Evolutionary conservation across 345 rosid genomes (phyloP).

Genomic region (Eucalyptus marginata): DNA sequence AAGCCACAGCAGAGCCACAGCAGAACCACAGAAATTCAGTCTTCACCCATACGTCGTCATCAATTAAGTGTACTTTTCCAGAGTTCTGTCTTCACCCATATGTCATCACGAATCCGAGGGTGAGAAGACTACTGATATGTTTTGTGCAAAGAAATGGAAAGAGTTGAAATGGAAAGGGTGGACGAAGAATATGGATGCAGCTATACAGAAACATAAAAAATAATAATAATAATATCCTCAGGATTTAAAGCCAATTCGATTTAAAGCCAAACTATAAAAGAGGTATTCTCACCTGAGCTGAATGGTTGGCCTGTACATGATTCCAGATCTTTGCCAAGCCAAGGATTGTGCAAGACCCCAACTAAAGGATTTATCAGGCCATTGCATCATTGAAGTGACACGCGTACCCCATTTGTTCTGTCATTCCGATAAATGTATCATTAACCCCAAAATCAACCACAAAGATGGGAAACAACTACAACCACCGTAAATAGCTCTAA

Average conservation of each 20-base stretch:
- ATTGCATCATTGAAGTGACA: conserved; percentile 73
- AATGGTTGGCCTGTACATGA: conserved; percentile 72
- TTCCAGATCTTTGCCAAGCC: conserved; percentile 93
- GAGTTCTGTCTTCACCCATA: neutral
- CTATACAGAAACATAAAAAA: neutral
- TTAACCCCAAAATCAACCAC: neutral
- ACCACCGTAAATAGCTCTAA: neutral
- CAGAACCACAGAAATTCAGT: too few relatives aligned
- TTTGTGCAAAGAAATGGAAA: neutral
- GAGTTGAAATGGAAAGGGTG: neutral
- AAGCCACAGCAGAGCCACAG: too few relatives aligned
- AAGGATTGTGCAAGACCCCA: conserved; percentile 65
- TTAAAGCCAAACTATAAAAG: neutral
- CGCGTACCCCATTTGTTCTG: conserved; percentile 94
- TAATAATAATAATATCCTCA: too few relatives aligned
- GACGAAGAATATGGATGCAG: neutral
- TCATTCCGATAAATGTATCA: neutral
- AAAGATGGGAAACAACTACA: neutral
- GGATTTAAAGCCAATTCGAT: neutral
- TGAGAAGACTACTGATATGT: neutral
- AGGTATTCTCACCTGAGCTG: conserved; percentile 45
- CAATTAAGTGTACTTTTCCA: neutral
- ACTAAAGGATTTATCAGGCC: conserved; percentile 85
- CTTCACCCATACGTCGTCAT: too few relatives aligned
- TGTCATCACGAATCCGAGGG: neutral